Conservation (phyloP, 2,329 filamentous ascomycete genomes). For the Xylogone sp. region DNA sequence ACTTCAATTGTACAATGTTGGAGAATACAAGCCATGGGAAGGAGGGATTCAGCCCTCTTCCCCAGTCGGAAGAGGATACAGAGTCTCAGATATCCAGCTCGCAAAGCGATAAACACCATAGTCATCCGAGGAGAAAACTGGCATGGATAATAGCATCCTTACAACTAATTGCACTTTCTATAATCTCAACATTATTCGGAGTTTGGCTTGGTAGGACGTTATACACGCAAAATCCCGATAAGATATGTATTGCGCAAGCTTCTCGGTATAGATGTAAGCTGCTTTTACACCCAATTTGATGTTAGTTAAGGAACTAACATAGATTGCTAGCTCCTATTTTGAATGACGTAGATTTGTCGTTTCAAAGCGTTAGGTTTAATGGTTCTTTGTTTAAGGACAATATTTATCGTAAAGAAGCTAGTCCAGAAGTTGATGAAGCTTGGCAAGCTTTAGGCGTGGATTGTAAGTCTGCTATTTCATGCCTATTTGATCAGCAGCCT, state of each 20-base stretch:
- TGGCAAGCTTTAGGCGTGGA: slow-evolving; percentile 47
- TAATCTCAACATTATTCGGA: no score
- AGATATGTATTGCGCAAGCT: no score
- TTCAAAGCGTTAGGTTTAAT: slow-evolving; percentile 42
- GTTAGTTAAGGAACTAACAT: no score
- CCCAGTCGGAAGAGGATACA: neutral
- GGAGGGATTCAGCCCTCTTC: neutral
- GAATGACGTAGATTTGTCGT: slow-evolving; percentile 38
- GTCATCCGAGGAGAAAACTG: neutral
- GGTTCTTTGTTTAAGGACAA: slow-evolving; percentile 49
- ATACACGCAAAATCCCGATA: no score
- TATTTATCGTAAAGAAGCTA: slow-evolving; percentile 41
- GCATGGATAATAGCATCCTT: no score
- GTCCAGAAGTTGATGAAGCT: slow-evolving; percentile 48
- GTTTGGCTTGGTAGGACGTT: no score
- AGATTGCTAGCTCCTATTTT: slow-evolving; percentile 32
- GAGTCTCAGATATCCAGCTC: neutral
- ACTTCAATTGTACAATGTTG: neutral
- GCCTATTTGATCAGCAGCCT: neutral
- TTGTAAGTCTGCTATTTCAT: slow-evolving; percentile 34
- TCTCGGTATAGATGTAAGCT: no score
- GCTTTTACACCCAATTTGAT: slow-evolving; percentile 1
- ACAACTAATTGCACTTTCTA: no score
- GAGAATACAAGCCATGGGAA: neutral
- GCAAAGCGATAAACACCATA: neutral